phyloP scores from a whole-genome alignment of 2,329 filamentous ascomycete species.

The Trichoderma semiorbis region DNA sequence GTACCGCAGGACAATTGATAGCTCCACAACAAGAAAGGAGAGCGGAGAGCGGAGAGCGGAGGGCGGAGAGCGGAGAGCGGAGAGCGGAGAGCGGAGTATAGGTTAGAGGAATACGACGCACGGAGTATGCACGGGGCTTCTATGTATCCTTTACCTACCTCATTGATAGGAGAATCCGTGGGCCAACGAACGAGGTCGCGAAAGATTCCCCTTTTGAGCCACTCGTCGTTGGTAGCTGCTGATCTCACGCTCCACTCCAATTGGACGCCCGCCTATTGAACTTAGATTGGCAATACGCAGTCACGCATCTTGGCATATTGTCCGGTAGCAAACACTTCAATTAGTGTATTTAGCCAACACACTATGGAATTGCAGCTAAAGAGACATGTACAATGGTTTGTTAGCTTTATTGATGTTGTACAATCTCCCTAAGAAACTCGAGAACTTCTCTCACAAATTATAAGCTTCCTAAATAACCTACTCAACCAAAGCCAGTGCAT shows the following conservation, averaged over 20 bases:
- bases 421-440: not conserved
- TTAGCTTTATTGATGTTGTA: not conserved
- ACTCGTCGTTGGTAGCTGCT: not conserved
- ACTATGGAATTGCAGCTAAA: accelerated
- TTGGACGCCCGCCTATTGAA: not conserved
- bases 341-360: not conserved
- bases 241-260: not conserved
- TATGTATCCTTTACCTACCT: not conserved
- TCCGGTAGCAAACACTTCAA: not conserved
- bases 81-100: not conserved
- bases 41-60: not conserved
- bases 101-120: not conserved
- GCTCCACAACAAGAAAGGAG: not conserved
- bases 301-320: not conserved
- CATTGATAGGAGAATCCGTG: not conserved
- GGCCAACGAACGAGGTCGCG: not conserved
- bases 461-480: not conserved
- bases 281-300: not conserved
- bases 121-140: not conserved
- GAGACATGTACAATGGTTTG: not conserved
- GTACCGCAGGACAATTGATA: not conserved
- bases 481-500: not conserved
- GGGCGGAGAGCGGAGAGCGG: not conserved
- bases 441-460: not conserved
- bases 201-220: not conserved